Percentiles rank a stretch among this genome's conserved stretches.
phyloP scores from a whole-genome alignment of 1,139 yeast species.

The Taphrina wiesneri region DNA sequence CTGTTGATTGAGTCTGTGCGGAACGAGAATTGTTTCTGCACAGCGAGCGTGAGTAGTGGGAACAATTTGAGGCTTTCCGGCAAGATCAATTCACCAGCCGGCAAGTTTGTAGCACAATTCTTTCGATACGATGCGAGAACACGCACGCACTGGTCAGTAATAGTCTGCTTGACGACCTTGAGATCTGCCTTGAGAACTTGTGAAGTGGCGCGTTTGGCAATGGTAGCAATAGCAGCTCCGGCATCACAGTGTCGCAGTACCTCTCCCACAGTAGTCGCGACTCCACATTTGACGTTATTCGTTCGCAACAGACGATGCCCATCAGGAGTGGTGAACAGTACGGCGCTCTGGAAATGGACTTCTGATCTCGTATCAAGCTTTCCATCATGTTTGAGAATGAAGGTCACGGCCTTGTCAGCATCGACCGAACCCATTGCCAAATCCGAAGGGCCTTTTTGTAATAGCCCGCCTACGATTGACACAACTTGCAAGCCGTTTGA shows the following conservation, averaged over 20 bases:
- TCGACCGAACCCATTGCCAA: constrained; percentile 71
- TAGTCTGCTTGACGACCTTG: constrained; percentile 61
- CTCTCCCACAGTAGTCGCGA: constrained; percentile 69
- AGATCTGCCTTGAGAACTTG: constrained; percentile 61
- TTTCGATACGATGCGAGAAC: constrained; percentile 74
- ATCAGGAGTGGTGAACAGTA: constrained; percentile 72
- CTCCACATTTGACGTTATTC: constrained; percentile 77
- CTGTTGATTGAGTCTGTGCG: constrained; percentile 49
- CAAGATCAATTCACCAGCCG: constrained; percentile 68
- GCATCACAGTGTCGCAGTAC: constrained; percentile 83
- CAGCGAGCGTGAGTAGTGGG: constrained; percentile 66
- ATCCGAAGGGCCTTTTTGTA: constrained; percentile 51
- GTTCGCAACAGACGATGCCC: constrained; percentile 86
- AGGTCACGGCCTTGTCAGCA: constrained; percentile 67
- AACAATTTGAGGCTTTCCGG: constrained; percentile 79
- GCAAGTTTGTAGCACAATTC: constrained; percentile 51
- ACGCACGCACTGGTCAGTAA: constrained; percentile 66
- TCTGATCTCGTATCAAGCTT: constrained; percentile 69
- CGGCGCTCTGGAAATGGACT: constrained; percentile 88
- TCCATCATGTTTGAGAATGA: constrained; percentile 75
- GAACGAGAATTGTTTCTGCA: constrained; percentile 68
- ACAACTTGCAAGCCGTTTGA: constrained; percentile 84
- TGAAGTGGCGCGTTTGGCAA: constrained; percentile 68
- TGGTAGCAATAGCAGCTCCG: constrained; percentile 71
- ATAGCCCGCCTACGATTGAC: constrained; percentile 67